These are phyloP conservation scores for Triticum dicoccoides DNA, from an alignment of 176 grass and related monocot species.

Conservation along the genomic window DNA sequence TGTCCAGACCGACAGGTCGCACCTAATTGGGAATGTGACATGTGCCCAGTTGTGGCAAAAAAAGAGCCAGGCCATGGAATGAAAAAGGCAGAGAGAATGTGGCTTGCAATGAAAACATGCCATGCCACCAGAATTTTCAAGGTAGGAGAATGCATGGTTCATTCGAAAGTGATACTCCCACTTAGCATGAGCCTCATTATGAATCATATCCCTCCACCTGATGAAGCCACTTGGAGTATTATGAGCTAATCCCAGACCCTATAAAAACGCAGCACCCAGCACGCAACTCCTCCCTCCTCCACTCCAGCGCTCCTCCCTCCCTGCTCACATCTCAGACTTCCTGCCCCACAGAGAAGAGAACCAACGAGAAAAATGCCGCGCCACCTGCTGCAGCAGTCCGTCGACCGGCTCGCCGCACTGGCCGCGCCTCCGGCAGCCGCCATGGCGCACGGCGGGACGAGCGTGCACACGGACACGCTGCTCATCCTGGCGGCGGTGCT, in stretches of 20 bases:
- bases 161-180: conserved; percentile 1
- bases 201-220: neutral
- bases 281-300: neutral
- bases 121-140: neutral
- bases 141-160: neutral
- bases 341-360: neutral
- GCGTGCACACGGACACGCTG: conserved; percentile 61
- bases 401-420: conserved; percentile 6
- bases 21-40: conserved; percentile 26
- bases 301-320: neutral
- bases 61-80: too few relatives aligned
- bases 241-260: neutral
- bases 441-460: neutral
- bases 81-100: neutral
- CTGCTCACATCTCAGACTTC: neutral
- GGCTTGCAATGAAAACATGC: neutral
- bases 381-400: neutral
- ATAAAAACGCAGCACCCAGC: conserved; percentile 18
- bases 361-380: neutral
- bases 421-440: neutral
- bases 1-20: neutral
- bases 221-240: neutral
- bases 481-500: conserved; percentile 64
- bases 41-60: neutral
- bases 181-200: neutral